These are phyloP conservation scores for Cladosporium sp. DNA, from an alignment of 2,329 filamentous ascomycete genomes.

Conservation along the genomic window DNA sequence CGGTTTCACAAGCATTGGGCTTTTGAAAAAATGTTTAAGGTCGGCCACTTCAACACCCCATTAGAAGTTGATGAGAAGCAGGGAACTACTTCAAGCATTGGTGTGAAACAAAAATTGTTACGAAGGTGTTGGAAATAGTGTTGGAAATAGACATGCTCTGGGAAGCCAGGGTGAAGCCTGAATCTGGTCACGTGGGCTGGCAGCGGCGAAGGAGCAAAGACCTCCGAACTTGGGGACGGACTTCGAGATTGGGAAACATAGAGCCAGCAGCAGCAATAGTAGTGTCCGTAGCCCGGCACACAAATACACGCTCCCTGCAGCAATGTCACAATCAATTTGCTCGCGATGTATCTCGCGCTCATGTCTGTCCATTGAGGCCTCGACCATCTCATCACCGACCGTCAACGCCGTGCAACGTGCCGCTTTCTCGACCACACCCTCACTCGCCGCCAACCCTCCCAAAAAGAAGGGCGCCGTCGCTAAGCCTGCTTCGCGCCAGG, in stretches of 20 bases:
- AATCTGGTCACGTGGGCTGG: slow-evolving; percentile 3
- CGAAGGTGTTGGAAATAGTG: not conserved
- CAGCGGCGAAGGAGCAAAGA: slow-evolving; percentile 4
- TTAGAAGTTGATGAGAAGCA: not conserved
- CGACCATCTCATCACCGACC: slow-evolving; percentile 13
- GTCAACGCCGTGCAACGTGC: slow-evolving; percentile 27
- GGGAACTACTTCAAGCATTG: not conserved
- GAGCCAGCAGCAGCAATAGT: not conserved
- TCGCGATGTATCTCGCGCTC: slow-evolving; percentile 29
- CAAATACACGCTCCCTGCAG: not conserved
- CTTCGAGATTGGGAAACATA: not conserved
- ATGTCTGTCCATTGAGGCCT: slow-evolving; percentile 16
- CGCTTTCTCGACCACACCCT: slow-evolving; percentile 39
- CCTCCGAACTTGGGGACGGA: slow-evolving; percentile 4
- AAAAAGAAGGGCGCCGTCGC: slow-evolving; percentile 35
- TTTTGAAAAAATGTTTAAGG: not conserved
- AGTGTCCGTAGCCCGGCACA: not conserved
- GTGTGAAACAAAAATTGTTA: not conserved
- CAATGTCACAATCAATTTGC: slow-evolving; percentile 26
- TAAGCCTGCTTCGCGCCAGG: slow-evolving; percentile 27
- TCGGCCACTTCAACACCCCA: not conserved
- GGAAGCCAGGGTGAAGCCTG: not conserved
- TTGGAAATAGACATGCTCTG: not conserved
- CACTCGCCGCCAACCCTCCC: slow-evolving; percentile 32
- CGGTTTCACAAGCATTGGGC: not conserved